Evolutionary conservation across 148 eudicot species (phyloP).

Genomic region (Camellia granthamiana): DNA sequence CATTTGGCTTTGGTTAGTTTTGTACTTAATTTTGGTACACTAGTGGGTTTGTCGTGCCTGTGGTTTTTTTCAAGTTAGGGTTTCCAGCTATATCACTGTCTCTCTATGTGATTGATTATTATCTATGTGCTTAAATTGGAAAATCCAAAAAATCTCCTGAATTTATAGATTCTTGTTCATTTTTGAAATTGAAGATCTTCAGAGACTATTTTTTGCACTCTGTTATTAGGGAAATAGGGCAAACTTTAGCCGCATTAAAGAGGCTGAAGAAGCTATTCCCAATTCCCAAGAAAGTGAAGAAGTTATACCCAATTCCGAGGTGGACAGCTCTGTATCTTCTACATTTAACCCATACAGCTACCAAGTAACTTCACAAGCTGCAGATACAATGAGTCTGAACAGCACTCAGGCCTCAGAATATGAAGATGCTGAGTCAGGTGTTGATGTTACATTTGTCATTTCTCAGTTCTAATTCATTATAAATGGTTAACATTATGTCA

Average conservation of each 20-base stretch:
- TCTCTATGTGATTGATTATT: too few relatives aligned
- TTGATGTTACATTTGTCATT: conserved; percentile 5
- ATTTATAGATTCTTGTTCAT: too few relatives aligned
- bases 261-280: conserved; percentile 37
- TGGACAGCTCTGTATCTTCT: conserved; percentile 45
- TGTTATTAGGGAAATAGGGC: conserved; percentile 54
- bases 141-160: too few relatives aligned
- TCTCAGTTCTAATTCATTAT: neutral
- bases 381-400: conserved; percentile 47
- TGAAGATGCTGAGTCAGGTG: conserved; percentile 81
- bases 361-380: conserved; percentile 40
- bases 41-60: too few relatives aligned
- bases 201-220: too few relatives aligned
- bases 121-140: too few relatives aligned
- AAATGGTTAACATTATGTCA: neutral
- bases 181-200: too few relatives aligned
- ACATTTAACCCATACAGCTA: conserved; percentile 31
- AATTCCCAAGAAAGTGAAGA: conserved; percentile 39
- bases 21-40: too few relatives aligned
- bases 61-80: too few relatives aligned
- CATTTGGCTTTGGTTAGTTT: too few relatives aligned
- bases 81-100: too few relatives aligned
- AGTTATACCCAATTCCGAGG: conserved; percentile 36
- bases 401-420: conserved; percentile 61
- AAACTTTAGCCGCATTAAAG: conserved; percentile 45